Evolutionary conservation across 495 filamentous ascomycete species (phyloP).

Genomic region (Podospora tetraspora): DNA sequence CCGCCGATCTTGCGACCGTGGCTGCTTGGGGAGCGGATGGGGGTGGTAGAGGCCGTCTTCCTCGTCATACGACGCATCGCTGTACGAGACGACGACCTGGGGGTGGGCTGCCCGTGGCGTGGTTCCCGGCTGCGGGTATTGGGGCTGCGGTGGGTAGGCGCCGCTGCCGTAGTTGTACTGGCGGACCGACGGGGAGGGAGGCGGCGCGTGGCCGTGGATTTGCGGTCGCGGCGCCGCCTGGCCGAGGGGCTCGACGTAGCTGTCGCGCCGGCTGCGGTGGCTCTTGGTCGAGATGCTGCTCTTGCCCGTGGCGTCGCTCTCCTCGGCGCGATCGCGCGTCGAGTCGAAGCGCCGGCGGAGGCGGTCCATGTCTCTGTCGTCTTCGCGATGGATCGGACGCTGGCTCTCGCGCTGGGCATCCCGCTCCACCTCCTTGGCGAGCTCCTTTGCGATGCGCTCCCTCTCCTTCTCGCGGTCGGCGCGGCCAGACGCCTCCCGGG

Average conservation of each 20-base stretch:
- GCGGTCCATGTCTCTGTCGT: constrained; percentile 20
- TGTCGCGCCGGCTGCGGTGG: constrained; percentile 24
- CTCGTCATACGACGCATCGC: constrained; percentile 14
- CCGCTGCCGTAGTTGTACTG: constrained; percentile 13
- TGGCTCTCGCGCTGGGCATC: constrained; percentile 7
- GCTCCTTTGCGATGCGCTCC: constrained; percentile 6
- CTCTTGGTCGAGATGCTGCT: constrained; percentile 20
- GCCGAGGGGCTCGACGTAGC: constrained; percentile 36
- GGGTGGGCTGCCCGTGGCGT: constrained; percentile 22
- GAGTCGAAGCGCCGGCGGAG: constrained; percentile 28
- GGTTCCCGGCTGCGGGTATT: neutral
- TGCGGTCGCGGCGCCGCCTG: constrained; percentile 26
- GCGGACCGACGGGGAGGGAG: constrained; percentile 19
- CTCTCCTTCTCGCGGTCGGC: constrained; percentile 22
- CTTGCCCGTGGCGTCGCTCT: constrained; percentile 30
- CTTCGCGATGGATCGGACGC: constrained; percentile 6
- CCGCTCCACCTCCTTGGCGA: constrained; percentile 23
- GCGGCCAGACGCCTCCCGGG: constrained; percentile 5
- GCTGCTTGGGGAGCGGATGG: constrained; percentile 6
- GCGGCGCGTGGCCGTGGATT: constrained; percentile 1
- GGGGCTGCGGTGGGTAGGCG: neutral
- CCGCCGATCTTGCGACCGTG: constrained; percentile 15
- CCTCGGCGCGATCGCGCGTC: constrained; percentile 19
- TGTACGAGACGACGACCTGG: constrained; percentile 22
- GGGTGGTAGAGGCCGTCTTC: constrained; percentile 19